Evolutionary conservation across 1,139 yeast genomes (phyloP), one percentile per base, ranked within the genome.

Genomic region (Pichia sp.): DNA sequence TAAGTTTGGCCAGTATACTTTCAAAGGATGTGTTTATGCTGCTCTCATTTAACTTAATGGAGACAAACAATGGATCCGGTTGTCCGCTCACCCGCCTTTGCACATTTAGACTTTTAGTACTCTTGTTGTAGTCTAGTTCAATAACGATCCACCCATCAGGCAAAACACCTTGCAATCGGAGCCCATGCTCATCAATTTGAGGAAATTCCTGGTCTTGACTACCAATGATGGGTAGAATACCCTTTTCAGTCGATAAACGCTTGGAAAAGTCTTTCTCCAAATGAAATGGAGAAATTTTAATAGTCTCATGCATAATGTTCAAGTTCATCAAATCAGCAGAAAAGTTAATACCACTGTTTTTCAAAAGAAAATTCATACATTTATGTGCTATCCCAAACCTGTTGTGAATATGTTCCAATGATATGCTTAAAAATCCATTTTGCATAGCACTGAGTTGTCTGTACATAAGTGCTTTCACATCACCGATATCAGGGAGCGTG

Each of bases 141-240:
- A 85, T 60, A 0, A 78, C 69, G 12, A 69, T 57, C 84, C 91
- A 84, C 22, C 59, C 54, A 0, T 55, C 47, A 0, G 87, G 85
- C 16, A 37, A 42, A 23, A 19, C 25, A 27, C 18, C 12, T 12
- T n/a, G 17, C 12, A 36, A 19, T 4, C 14, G 19, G 10, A 24
- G 3, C 8, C 17, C 14, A 2, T 22, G 23, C 18, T 12, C 8
- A 10, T 12, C 9, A 11, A 17, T 2, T 14, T 14, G 17, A 9
- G 7, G 17, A 12, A 21, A 21, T 9, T 6, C 17, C 11, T 25
- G 15, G 15, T 4, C 32, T 18, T 23, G n/a, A n/a, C n/a, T n/a
- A n/a, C n/a, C n/a, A n/a, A n/a, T n/a, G n/a, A 35, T 35, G 3
- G 43, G 43, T 11, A 34, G 17, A 11, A 29, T 4, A n/a, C 12